phyloP scores from a whole-genome alignment of 495 filamentous ascomycete genomes.

The Lasiosphaeria miniovina region DNA sequence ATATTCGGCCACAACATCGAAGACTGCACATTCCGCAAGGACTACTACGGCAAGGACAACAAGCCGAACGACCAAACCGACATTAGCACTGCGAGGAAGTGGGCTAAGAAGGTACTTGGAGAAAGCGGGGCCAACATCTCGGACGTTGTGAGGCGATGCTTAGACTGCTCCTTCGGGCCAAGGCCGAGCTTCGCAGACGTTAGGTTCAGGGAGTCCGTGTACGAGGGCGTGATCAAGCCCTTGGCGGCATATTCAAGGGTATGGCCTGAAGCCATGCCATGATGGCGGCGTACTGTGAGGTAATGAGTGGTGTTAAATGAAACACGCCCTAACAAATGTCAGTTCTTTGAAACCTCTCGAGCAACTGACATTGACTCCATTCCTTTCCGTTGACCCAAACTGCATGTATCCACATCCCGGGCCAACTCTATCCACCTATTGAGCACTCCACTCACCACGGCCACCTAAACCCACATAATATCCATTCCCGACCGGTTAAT shows the following conservation, averaged over 20 bases:
- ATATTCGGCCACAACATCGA: conserved; percentile 3
- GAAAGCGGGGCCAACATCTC: not conserved
- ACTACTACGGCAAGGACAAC: conserved; percentile 4
- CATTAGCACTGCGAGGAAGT: not conserved
- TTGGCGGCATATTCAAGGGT: not conserved
- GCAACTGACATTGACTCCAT: not conserved
- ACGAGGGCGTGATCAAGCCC: conserved; percentile 2
- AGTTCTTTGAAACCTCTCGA: not conserved
- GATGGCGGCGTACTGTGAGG: not conserved
- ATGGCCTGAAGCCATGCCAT: conserved; percentile 10
- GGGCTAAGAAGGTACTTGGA: conserved; percentile 5
- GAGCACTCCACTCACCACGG: not conserved
- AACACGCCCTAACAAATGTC: not conserved
- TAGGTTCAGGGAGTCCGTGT: conserved; percentile 5
- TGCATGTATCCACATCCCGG: not conserved
- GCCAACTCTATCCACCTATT: not conserved
- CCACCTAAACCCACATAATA: not conserved
- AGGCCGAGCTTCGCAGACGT: conserved; percentile 1
- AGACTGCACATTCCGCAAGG: not conserved
- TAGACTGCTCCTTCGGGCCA: conserved; percentile 4
- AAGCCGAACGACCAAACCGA: conserved; percentile 6
- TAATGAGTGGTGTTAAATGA: not conserved
- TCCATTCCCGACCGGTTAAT: not conserved
- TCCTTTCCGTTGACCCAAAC: not conserved
- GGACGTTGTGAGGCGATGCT: not conserved